Evolutionary conservation across 116 monocot genomes (phyloP).

Genomic region (Dioscorea cayenensis): DNA sequence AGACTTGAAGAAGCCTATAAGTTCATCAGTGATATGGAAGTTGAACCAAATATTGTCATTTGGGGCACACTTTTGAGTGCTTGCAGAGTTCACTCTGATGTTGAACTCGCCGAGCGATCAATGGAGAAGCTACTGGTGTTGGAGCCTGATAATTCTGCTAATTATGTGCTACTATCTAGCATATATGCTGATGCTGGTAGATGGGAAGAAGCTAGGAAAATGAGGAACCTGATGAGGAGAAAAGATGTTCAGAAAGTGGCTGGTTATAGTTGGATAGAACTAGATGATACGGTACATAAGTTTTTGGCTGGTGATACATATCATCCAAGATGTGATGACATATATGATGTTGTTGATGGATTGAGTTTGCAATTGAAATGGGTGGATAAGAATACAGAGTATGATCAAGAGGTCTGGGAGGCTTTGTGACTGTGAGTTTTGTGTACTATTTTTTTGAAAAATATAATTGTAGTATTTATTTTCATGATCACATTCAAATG

Average conservation of each 20-base stretch:
- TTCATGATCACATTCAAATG: too few species aligned
- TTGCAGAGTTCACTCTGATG: slow-evolving; percentile 39
- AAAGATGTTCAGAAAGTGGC: slow-evolving; percentile 61
- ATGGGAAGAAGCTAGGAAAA: slow-evolving; percentile 62
- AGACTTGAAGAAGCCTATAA: slow-evolving; percentile 58
- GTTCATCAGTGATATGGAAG: slow-evolving; percentile 65
- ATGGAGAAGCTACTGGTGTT: slow-evolving; percentile 47
- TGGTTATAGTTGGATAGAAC: slow-evolving; percentile 90
- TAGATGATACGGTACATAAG: slow-evolving; percentile 52
- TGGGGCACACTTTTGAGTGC: slow-evolving; percentile 83
- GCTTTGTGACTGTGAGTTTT: not conserved
- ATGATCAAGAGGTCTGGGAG: slow-evolving; percentile 8
- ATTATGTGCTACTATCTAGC: slow-evolving; percentile 78
- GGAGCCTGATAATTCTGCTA: slow-evolving; percentile 77
- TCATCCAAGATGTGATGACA: slow-evolving; percentile 63
- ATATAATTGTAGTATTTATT: too few species aligned
- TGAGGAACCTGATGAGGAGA: slow-evolving; percentile 65
- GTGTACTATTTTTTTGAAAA: not conserved
- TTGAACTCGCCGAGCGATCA: slow-evolving; percentile 62
- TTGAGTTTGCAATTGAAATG: slow-evolving; percentile 49
- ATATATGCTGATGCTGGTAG: slow-evolving; percentile 62
- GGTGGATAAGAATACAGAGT: slow-evolving; percentile 4
- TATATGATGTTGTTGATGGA: slow-evolving; percentile 39
- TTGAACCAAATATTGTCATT: slow-evolving; percentile 61
- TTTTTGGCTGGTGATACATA: slow-evolving; percentile 66